Conservation (phyloP, 805 yeast species). For the Pichia nakasei region DNA sequence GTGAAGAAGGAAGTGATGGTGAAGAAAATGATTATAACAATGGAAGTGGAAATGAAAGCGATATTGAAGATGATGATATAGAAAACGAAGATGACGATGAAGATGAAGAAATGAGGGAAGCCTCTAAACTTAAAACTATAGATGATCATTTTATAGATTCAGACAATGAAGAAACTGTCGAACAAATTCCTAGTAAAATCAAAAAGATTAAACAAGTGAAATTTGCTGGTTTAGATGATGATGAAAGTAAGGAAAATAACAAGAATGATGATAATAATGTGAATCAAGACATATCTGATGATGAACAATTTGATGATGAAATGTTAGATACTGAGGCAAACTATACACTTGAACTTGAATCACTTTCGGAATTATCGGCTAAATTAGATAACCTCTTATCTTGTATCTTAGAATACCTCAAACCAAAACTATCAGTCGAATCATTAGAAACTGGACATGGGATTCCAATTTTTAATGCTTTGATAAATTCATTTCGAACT, state of each 20-base stretch:
- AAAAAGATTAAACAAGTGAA: background rate
- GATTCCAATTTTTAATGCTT: constrained; percentile 57
- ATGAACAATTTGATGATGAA: constrained; percentile 31
- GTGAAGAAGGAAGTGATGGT: constrained; percentile 25
- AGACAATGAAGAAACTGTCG: background rate
- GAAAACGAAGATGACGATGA: constrained; percentile 30
- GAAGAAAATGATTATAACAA: constrained; percentile 23
- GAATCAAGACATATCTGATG: constrained; percentile 8
- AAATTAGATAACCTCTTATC: constrained; percentile 69
- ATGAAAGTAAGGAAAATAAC: constrained; percentile 17
- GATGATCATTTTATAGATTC: background rate
- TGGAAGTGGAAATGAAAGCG: constrained; percentile 31
- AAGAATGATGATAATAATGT: background rate
- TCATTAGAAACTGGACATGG: constrained; percentile 55
- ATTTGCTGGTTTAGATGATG: background rate
- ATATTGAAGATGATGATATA: constrained; percentile 15
- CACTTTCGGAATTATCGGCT: constrained; percentile 43
- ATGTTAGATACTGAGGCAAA: constrained; percentile 33
- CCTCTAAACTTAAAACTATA: background rate
- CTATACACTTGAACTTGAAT: constrained; percentile 38
- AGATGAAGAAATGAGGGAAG: constrained; percentile 13
- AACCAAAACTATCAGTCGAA: constrained; percentile 39
- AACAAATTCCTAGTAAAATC: background rate
- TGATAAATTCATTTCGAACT: constrained; percentile 68
- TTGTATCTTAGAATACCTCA: constrained; percentile 44